Evolutionary conservation across 1,284 basidiomycete genomes (phyloP).

Genomic region (Rhodotorula sp.): DNA sequence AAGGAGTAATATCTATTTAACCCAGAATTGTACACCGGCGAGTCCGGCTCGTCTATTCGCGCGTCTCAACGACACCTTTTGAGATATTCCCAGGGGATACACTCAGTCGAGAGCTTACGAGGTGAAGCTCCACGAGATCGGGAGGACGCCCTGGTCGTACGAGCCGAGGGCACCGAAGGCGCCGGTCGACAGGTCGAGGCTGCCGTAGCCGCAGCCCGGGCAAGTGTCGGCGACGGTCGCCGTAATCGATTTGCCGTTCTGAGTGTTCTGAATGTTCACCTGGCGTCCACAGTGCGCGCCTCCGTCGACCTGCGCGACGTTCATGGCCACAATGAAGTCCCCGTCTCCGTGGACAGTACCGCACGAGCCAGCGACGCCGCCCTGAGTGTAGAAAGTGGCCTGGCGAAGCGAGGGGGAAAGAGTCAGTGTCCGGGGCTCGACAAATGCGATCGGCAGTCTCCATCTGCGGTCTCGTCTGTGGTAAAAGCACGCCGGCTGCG

Average conservation of each 20-base stretch:
- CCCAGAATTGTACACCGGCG: not conserved
- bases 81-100: not conserved
- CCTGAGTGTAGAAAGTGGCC: conserved; percentile 42
- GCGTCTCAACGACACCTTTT: not conserved
- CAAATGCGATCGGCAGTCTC: too few relatives aligned
- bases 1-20: not conserved
- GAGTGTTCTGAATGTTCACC: too few relatives aligned
- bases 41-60: not conserved
- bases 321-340: conserved; percentile 63
- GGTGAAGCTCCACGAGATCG: conserved; percentile 1
- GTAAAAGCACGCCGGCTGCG: too few relatives aligned
- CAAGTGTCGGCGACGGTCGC: conserved; percentile 52
- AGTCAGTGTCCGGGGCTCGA: too few relatives aligned
- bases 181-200: conserved; percentile 25
- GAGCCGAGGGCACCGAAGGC: conserved; percentile 20
- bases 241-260: conserved; percentile 59
- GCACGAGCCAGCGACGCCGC: conserved; percentile 46
- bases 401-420: too few relatives aligned
- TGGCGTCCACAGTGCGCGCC: conserved; percentile 17
- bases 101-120: not conserved
- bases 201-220: conserved; percentile 22
- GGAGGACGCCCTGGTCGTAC: conserved; percentile 9
- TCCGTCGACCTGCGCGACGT: conserved; percentile 8
- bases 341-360: conserved; percentile 44
- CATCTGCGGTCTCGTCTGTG: too few relatives aligned